Percentiles rank a stretch among this genome's conserved stretches.
Evolutionary conservation across 2,329 filamentous ascomycete genomes (phyloP).

Genomic region (Paecilomyces formosus): DNA sequence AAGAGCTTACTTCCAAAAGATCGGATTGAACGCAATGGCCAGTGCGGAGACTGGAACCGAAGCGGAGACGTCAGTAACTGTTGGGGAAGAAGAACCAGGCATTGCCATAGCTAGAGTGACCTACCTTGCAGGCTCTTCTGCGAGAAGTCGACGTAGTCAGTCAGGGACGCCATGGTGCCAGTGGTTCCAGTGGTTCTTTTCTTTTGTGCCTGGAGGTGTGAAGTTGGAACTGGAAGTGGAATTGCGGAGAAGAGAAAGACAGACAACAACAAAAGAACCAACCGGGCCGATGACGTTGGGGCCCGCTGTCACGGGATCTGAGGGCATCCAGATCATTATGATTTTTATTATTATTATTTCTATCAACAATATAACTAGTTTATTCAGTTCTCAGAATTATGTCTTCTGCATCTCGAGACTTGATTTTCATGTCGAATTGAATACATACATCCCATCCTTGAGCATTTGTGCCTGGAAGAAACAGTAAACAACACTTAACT

Average conservation of each 20-base stretch:
- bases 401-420: too few species aligned
- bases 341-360: too few species aligned
- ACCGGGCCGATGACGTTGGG: neutral
- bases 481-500: too few species aligned
- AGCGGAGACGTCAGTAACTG: constrained; percentile 7
- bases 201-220: neutral
- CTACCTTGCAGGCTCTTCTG: constrained; percentile 61
- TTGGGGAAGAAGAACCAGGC: constrained; percentile 3
- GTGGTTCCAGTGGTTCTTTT: neutral
- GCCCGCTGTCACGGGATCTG: neutral
- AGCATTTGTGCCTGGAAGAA: too few species aligned
- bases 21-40: constrained; percentile 87
- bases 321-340: too few species aligned
- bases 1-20: constrained; percentile 93
- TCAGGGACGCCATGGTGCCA: constrained; percentile 25
- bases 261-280: constrained; percentile 1
- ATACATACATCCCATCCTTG: too few species aligned
- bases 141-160: constrained; percentile 52
- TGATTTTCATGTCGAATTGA: too few species aligned
- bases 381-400: too few species aligned
- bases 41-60: constrained; percentile 60
- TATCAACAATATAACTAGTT: too few species aligned
- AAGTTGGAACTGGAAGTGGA: neutral
- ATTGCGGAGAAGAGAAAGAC: constrained; percentile 1
- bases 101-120: constrained; percentile 14